Conservation (phyloP, 495 filamentous ascomycete species). For the Beverwykella pulmonaria region DNA sequence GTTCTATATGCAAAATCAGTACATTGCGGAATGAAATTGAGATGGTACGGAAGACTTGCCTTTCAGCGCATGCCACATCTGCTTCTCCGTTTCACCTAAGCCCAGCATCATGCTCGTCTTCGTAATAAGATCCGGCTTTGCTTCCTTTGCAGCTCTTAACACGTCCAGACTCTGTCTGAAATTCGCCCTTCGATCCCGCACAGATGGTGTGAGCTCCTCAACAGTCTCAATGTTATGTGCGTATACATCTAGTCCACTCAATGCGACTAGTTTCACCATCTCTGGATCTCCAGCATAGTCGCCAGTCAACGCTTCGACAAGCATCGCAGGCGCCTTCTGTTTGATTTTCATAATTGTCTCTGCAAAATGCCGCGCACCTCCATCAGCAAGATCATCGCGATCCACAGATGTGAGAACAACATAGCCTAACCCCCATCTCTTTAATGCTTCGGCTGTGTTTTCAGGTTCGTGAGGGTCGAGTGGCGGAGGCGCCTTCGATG, state of each 20-base stretch:
- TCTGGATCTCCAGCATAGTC: constrained; percentile 84
- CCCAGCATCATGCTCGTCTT: constrained; percentile 98
- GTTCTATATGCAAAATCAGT: constrained; percentile 53
- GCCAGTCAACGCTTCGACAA: constrained; percentile 95
- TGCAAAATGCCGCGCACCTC: constrained; percentile 87
- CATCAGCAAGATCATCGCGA: constrained; percentile 86
- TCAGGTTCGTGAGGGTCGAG: constrained; percentile 96
- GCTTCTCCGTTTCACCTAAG: constrained; percentile 87
- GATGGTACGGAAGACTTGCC: constrained; percentile 47
- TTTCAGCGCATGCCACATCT: constrained; percentile 77
- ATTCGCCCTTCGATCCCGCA: constrained; percentile 85
- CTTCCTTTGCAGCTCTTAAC: constrained; percentile 77
- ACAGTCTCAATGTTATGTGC: constrained; percentile 97
- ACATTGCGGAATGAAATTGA: not conserved
- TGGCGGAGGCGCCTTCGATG: constrained; percentile 71
- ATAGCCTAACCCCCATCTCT: constrained; percentile 91
- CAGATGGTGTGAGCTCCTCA: constrained; percentile 83
- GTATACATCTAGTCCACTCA: constrained; percentile 90
- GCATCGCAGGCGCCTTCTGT: constrained; percentile 76
- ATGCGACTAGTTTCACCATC: constrained; percentile 78
- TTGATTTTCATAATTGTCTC: constrained; percentile 96
- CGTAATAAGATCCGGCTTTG: constrained; percentile 76
- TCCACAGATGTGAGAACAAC: constrained; percentile 94
- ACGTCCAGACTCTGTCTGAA: constrained; percentile 86
- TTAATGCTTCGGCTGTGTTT: constrained; percentile 90